Percentiles rank a stretch among this genome's conserved stretches.
phyloP scores from a whole-genome alignment of 1,284 basidiomycete genomes.

The Cyathus olla region DNA sequence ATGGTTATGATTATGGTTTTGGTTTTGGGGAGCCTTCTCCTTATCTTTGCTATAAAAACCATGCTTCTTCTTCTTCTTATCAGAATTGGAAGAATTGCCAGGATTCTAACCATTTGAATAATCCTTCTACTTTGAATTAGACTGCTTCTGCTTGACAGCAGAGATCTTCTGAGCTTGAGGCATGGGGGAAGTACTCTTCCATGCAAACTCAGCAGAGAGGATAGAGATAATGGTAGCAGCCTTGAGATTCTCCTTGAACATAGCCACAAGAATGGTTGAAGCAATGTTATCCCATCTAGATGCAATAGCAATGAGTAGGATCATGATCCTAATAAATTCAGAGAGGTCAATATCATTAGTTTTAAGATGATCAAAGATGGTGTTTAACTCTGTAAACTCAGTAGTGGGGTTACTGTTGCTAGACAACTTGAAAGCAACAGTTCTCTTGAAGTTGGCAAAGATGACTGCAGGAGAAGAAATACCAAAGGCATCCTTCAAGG shows the following conservation, averaged over 20 bases:
- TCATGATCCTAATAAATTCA: constrained; percentile 11
- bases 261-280: background rate
- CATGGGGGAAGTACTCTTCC: background rate
- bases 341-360: background rate
- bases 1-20: background rate
- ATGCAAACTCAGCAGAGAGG: background rate
- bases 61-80: background rate
- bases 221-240: background rate
- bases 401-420: background rate
- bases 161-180: background rate
- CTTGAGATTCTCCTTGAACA: background rate
- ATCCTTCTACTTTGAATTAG: background rate
- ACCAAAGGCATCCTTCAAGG: background rate
- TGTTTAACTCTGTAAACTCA: background rate
- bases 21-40: background rate
- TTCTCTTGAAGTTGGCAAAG: background rate
- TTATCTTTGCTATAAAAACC: constrained; percentile 1
- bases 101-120: background rate
- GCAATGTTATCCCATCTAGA: background rate
- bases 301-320: background rate
- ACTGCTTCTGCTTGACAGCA: background rate
- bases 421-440: background rate
- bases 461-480: background rate
- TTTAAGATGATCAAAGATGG: background rate
- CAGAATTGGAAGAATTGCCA: background rate